A percentile compares a stretch with the other conserved stretches of the same genome.
These are phyloP conservation scores for Ceratobasidium sp. DNA, from an alignment of 1,284 basidiomycete genomes.

Conservation along the genomic window DNA sequence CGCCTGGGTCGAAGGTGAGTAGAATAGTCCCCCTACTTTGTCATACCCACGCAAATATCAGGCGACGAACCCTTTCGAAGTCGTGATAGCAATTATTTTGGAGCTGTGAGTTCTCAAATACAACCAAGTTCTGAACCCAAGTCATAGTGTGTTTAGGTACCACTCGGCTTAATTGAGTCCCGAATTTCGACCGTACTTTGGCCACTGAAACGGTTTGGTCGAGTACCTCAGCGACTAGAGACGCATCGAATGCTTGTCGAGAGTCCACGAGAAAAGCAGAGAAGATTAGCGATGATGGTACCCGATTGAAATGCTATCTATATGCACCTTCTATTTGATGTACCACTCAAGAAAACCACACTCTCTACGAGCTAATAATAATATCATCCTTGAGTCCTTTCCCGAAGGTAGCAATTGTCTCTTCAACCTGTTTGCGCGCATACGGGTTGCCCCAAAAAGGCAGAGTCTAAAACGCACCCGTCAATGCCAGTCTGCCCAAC, in stretches of 20 bases:
- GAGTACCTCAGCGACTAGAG: constrained; percentile 34
- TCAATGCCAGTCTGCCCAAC: neutral
- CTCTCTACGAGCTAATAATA: constrained; percentile 24
- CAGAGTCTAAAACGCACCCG: constrained; percentile 6
- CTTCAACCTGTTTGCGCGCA: constrained; percentile 16
- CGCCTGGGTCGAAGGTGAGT: constrained; percentile 47
- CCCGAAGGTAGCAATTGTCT: constrained; percentile 25
- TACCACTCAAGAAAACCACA: no score
- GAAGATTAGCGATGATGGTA: constrained; percentile 18
- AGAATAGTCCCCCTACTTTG: neutral
- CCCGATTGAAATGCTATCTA: neutral
- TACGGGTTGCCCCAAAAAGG: neutral
- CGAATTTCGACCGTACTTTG: constrained; percentile 37
- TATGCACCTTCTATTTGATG: neutral
- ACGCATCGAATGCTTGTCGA: constrained; percentile 28
- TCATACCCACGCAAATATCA: neutral
- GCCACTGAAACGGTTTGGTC: constrained; percentile 39
- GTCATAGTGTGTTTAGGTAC: constrained; percentile 33
- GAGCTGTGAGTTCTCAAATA: constrained; percentile 35
- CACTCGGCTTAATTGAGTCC: constrained; percentile 45
- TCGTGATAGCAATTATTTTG: constrained; percentile 46
- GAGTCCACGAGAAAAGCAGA: constrained; percentile 28
- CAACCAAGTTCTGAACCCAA: neutral
- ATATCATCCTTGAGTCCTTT: constrained; percentile 41
- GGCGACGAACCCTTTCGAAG: constrained; percentile 47